phyloP scores from a whole-genome alignment of 2,329 filamentous ascomycete species.

The Paecilomyces sp. region DNA sequence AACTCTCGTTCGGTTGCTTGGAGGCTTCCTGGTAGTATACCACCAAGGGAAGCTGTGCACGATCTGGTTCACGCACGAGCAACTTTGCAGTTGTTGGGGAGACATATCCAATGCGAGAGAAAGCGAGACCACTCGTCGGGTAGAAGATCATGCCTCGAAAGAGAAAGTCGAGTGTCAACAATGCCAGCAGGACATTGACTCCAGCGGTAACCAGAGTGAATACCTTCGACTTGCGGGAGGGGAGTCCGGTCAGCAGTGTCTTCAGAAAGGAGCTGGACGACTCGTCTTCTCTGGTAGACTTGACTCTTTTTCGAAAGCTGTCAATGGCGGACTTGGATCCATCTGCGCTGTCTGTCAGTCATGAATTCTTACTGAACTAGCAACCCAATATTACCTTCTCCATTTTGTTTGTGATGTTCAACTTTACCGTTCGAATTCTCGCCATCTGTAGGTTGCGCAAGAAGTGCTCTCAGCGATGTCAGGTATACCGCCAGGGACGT shows the following conservation, averaged over 20 bases:
- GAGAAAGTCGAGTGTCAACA: conserved; percentile 68
- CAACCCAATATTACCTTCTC: background rate
- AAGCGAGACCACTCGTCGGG: conserved; percentile 67
- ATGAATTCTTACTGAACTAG: background rate
- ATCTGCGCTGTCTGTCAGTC: background rate
- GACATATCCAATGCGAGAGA: conserved; percentile 81
- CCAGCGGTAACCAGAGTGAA: conserved; percentile 62
- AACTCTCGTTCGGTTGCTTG: conserved; percentile 33
- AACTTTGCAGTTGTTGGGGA: conserved; percentile 73
- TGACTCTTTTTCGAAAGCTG: background rate
- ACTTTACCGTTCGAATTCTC: background rate
- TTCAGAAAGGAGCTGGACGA: conserved; percentile 38
- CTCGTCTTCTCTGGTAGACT: background rate
- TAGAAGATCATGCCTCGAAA: conserved; percentile 66
- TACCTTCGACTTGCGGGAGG: conserved; percentile 61
- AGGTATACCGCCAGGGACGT: conserved; percentile 41
- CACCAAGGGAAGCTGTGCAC: conserved; percentile 65
- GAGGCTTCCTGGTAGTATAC: conserved; percentile 51
- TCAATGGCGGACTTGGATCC: conserved; percentile 1
- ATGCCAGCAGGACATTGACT: conserved; percentile 63
- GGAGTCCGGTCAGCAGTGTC: conserved; percentile 68
- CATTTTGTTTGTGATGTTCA: background rate
- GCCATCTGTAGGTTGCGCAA: conserved; percentile 2
- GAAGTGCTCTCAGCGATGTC: conserved; percentile 25
- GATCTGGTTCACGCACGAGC: conserved; percentile 76